Conservation (phyloP, 805 yeast genomes). For the Teunomyces barrocoloradensis region DNA sequence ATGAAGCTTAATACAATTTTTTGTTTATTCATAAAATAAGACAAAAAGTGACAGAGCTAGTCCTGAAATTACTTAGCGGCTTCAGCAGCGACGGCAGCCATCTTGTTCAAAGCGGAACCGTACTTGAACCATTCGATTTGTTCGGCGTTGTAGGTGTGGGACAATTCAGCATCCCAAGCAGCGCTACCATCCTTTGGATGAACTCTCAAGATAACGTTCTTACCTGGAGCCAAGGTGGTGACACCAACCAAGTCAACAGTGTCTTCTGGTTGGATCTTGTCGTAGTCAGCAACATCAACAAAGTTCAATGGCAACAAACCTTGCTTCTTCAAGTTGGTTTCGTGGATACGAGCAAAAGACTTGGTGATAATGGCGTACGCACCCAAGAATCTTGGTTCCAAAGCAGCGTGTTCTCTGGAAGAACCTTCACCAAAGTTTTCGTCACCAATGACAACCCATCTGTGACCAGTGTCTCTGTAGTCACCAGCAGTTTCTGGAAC, state of each 20-base stretch:
- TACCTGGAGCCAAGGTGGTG: constrained; percentile 87
- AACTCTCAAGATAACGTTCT: constrained; percentile 75
- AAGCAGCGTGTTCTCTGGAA: constrained; percentile 99
- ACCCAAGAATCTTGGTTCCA: constrained; percentile 99
- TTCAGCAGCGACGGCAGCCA: constrained; percentile 47
- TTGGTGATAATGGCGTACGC: constrained; percentile 97
- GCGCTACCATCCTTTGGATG: constrained; percentile 66
- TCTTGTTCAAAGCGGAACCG: constrained; percentile 98
- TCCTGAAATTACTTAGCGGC: constrained; percentile 1
- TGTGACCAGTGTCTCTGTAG: constrained; percentile 89
- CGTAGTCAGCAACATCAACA: constrained; percentile 84
- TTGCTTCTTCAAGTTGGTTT: constrained; percentile 99
- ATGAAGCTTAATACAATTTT: constrained; percentile 3
- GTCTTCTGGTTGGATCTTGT: constrained; percentile 88
- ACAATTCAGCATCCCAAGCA: constrained; percentile 85
- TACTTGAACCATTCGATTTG: constrained; percentile 99
- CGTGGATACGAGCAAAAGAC: constrained; percentile 98
- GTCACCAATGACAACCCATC: constrained; percentile 97
- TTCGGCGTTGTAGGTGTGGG: constrained; percentile 95
- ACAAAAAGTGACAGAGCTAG: constrained; percentile 1
- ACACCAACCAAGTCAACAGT: constrained; percentile 85
- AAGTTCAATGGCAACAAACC: constrained; percentile 98
- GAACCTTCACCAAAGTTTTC: constrained; percentile 99
- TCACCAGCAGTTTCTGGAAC: constrained; percentile 96
- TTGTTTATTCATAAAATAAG: constrained; percentile 2